Base-by-base conservation (phyloP, 345 rosid genomes). In the Salix exigua region DNA sequence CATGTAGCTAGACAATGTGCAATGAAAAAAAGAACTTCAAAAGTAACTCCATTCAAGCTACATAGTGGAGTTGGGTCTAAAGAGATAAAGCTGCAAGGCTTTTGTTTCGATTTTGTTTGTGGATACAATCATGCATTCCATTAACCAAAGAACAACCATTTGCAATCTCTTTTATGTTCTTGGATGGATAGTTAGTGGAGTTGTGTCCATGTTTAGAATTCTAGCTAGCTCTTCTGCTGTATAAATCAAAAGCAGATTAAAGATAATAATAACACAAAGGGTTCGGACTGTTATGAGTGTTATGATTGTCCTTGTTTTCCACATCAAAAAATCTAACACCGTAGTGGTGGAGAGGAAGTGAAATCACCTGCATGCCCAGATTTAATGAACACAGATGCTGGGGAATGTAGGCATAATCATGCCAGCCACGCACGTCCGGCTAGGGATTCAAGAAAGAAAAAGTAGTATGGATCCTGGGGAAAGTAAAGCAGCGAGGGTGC, bases 401-500 rank as follows among this genome's bases (percentile, higher is more conserved):
- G n/a, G n/a, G 31, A 23, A 40, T 44, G 14, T 11, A 30, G 46
- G 70, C 70, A n/a, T 30, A 44, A 73, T 73, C 77, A 66, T 75
- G 17, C 28, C 1, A 25, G 28, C 5, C 58, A 48, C 80, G 65
- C 80, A 77, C 75, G 75, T 64, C 75, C 66, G 66, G 65, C 30
- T 64, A 77, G 75, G 66, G 75, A 77, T 60, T 69, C 46, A 65
- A 71, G 61, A 64, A 30, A 63, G 23, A 60, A 67, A 66, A 65
- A 25, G 50, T 78, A 53, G 68, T 8, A 11, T 35, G 61, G 73
- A 78, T 82, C 84, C 62, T 72, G 75, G 78, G 77, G 82, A 82
- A 84, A 87, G 83, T 55, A 78, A 86, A 46, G 75, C 0, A 16
- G 6, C 17, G 70, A 12, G 53, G n/a, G 73, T 28, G 82, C 30